phyloP scores from a whole-genome alignment of 1,284 basidiomycete species.

The Naganishia albida region DNA sequence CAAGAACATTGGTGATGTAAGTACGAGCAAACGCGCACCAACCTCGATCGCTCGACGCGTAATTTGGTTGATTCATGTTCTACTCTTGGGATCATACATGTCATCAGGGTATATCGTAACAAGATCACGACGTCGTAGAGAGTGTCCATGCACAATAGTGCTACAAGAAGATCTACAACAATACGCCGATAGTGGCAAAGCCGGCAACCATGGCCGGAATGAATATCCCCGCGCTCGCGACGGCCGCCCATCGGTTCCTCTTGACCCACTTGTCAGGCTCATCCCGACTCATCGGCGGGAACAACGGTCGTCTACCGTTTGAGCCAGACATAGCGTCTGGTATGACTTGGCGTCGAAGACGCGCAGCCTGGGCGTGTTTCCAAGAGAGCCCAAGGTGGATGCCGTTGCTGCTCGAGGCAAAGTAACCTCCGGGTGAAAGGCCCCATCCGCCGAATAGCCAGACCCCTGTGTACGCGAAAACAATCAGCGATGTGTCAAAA shows the following conservation, averaged over 20 bases:
- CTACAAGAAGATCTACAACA: not conserved
- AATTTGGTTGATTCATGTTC: slow-evolving; percentile 7
- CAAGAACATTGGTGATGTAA: not conserved
- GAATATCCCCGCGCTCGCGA: slow-evolving; percentile 32
- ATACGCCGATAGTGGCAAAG: slow-evolving; percentile 32
- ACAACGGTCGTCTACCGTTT: slow-evolving; percentile 1
- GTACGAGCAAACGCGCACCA: not conserved
- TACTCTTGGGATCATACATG: not conserved
- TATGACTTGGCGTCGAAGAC: slow-evolving; percentile 4
- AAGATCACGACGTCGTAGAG: not conserved
- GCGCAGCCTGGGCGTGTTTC: slow-evolving; percentile 21
- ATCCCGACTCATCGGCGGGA: slow-evolving; percentile 33
- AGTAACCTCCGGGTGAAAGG: slow-evolving; percentile 32
- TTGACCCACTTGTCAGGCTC: slow-evolving; percentile 35
- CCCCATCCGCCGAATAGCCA: slow-evolving; percentile 36
- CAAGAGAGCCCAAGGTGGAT: slow-evolving; percentile 27
- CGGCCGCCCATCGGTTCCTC: slow-evolving; percentile 35
- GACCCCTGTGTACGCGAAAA: slow-evolving; percentile 26
- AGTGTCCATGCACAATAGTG: slow-evolving; percentile 5
- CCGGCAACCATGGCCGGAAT: slow-evolving; percentile 35
- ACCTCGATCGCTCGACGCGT: not conserved
- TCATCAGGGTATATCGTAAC: slow-evolving; percentile 20
- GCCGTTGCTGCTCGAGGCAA: slow-evolving; percentile 16
- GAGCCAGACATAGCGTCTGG: not conserved
- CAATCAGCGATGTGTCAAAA: not conserved